These are phyloP conservation scores for Lactuca sativa DNA, from an alignment of 129 eudicot species.

Conservation along the genomic window DNA sequence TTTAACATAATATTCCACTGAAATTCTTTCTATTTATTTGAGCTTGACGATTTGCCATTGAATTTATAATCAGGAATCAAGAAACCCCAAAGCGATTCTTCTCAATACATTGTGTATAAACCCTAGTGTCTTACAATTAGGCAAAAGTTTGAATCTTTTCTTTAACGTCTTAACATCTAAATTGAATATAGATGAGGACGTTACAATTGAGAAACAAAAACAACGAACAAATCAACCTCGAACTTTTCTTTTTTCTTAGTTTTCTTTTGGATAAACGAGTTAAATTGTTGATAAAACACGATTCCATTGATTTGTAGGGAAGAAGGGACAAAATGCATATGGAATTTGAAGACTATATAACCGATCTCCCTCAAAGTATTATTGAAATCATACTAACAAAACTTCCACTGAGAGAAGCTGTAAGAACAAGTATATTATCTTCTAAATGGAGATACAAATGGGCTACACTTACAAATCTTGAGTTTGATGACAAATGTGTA, in stretches of 20 bases:
- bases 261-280: not conserved
- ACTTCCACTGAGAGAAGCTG: slow-evolving; percentile 82
- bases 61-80: not conserved
- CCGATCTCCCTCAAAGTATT: slow-evolving; percentile 88
- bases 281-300: slow-evolving; percentile 1
- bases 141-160: not conserved
- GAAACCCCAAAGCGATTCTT: not conserved
- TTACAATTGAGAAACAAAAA: no score
- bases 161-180: no score
- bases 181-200: no score
- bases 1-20: no score
- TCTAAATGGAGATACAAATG: slow-evolving; percentile 87
- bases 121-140: slow-evolving; percentile 12
- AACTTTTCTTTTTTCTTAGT: not conserved
- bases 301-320: slow-evolving; percentile 4
- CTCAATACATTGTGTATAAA: not conserved
- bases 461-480: slow-evolving; percentile 67
- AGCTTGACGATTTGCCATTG: not conserved
- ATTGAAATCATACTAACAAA: slow-evolving; percentile 68
- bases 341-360: slow-evolving; percentile 58
- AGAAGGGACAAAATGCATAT: slow-evolving; percentile 39
- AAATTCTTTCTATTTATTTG: not conserved
- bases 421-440: slow-evolving; percentile 73
- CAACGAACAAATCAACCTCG: no score
- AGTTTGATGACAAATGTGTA: slow-evolving; percentile 67